Conservation (phyloP, 257 asterid genomes). For the Solanum chiquidenum region DNA sequence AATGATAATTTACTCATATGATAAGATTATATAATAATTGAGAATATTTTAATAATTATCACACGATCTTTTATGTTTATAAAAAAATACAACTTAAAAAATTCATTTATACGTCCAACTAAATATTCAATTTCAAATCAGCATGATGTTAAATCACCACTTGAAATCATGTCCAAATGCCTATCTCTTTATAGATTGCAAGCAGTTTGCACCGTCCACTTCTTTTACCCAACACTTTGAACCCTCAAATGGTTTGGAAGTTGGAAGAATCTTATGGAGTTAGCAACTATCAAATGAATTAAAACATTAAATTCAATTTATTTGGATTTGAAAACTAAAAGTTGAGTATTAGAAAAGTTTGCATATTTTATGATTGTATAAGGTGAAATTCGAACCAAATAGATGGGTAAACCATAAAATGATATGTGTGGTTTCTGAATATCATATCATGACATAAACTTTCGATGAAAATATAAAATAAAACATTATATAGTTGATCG, state of each 20-base stretch:
- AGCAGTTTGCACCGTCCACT: constrained; percentile 22
- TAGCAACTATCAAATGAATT: background rate
- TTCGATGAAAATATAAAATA: too few species aligned
- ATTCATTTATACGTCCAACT: background rate
- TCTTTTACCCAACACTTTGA: background rate
- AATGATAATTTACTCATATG: too few species aligned
- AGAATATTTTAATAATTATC: background rate
- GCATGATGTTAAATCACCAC: background rate
- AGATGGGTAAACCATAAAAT: background rate
- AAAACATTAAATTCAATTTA: background rate
- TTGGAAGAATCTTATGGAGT: background rate
- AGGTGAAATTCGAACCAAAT: too few species aligned
- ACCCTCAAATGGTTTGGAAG: background rate
- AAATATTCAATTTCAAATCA: background rate
- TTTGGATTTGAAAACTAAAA: background rate
- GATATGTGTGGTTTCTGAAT: too few species aligned
- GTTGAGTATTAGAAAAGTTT: background rate
- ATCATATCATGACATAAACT: background rate
- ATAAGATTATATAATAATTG: too few species aligned
- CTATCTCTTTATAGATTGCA: constrained; percentile 1
- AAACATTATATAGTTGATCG: background rate
- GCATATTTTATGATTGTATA: background rate
- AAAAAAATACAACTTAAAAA: background rate
- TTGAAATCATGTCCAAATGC: background rate
- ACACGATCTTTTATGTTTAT: background rate